Base-by-base conservation (phyloP, 2,329 filamentous ascomycete species). In the Scedosporium minutisporum region DNA sequence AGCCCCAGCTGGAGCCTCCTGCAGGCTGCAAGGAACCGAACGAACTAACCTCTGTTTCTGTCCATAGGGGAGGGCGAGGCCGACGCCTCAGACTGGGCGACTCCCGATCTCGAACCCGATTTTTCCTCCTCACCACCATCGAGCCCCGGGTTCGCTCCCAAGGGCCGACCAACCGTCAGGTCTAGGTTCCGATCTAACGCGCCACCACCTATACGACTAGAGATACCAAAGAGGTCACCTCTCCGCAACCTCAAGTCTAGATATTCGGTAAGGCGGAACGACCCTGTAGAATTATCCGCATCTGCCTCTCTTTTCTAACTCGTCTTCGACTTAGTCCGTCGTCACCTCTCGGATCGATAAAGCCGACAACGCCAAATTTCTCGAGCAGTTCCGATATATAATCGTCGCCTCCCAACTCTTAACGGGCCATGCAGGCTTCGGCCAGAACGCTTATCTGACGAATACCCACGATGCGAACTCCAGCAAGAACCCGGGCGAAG, bases 341-440 rank as follows among this genome's bases (percentile, higher is more conserved):
- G 82, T 93, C 63, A 89, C 88, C 66, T 87, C 87, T 48, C 83
- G 85, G 65, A 82, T 96, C 65, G 87, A 90, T 62, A 82, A 87
- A 66, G 86, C 84, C 68, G 92, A 96, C 68, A 96, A 93, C 71
- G 83, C 88, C 67, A 87, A 87, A 67, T 96, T 97, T 70, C 82
- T 96, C 64, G 93, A 97, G 75, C 89, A 92, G 71, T 97, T 97
- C 70, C 89, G 93, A 66, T 97, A 97, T 75, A 89, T 90, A 23
- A 90, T 97, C 66, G 89, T 97, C 70, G 92, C 92, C 60, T 97
- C 93, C 23, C 92, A 96, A 72, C 82, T 97, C 14, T 80, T 97
- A 48, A 91, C 86, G 69, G 89, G 89, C 48, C 83, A 89, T 67
- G 82, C 84, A 3, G 84, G 83, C 48, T 63, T 73, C 16, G 70